Evolutionary conservation across 768 basidiomycete genomes (phyloP), one percentile per base, ranked within the genome.

Genomic region (Sistotremastrum niveocremeum): DNA sequence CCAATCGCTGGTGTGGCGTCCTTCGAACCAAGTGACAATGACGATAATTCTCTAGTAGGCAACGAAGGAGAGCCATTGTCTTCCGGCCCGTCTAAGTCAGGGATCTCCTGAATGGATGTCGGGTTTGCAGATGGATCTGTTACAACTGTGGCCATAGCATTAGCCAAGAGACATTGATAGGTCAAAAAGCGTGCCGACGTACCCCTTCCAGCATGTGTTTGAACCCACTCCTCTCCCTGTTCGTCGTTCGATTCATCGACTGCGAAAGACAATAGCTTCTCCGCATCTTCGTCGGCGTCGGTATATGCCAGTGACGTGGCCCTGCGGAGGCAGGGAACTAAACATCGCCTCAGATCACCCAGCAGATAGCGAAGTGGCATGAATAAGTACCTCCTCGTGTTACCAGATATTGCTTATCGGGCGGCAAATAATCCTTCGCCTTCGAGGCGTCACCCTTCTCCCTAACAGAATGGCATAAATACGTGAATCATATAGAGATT

Each of bases 331-430:
- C 93, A 98, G 6, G 95, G 89, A n/a, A 98, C 95, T 71, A 46
- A 11, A 30, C 11, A 6, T 12, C 6, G 42, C 33, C 11, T 11
- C 32, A 33, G 29, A 42, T 41, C 9, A 42, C 38, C 8, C 12
- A 38, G 42, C 34, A 11, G 31, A 32, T 28, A 34, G 30, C 3
- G 28, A 30, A 8, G 37, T 6, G 34, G 5, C 4, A 45, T 33
- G 32, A 32, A 33, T 46, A 42, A 34, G 42, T 41, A 70, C 70
- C 70, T 49, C 91, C 93, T 12, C 85, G 80, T 34, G 87, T 91
- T 54, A 98, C 76, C 39, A 99, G 80, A 63, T 95, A 99, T 62
- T 99, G 95, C 69, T 95, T 98, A 63, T 93, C 90, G 1, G 70
- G 58, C 0, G 94, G 95, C n/a, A 99, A 74, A 66, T 87, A 98